A percentile compares a stretch with the other conserved stretches of the same genome.
These are phyloP conservation scores for Diaporthe caulivora DNA, from an alignment of 2,329 filamentous ascomycete genomes.

Conservation along the genomic window DNA sequence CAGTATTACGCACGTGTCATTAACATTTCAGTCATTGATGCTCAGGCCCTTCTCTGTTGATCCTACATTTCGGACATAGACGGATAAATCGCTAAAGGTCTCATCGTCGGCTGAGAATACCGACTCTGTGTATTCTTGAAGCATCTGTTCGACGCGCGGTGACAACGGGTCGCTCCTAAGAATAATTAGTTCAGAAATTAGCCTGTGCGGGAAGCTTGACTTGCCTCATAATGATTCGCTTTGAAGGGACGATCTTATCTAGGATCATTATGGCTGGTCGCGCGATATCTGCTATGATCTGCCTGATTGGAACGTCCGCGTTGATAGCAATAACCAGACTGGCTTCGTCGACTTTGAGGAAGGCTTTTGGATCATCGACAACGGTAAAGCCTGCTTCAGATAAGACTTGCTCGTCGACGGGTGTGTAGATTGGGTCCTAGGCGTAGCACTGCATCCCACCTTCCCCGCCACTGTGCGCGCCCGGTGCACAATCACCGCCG, in stretches of 20 bases:
- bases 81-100: not conserved
- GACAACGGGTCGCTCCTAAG: not conserved
- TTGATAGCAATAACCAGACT: constrained; percentile 47
- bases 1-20: too few species aligned
- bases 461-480: too few species aligned
- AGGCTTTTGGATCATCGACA: constrained; percentile 48
- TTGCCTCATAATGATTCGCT: not conserved
- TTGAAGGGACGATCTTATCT: constrained; percentile 47
- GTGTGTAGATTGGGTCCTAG: constrained; percentile 47
- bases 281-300: constrained; percentile 50
- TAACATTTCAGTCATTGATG: too few species aligned
- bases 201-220: not conserved
- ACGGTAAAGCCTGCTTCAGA: constrained; percentile 44
- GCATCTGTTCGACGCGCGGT: not conserved
- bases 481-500: not conserved
- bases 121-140: not conserved
- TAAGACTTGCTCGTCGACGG: constrained; percentile 43
- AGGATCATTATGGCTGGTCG: constrained; percentile 49
- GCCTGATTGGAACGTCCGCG: constrained; percentile 47
- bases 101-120: not conserved
- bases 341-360: constrained; percentile 48
- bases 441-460: constrained; percentile 40
- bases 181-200: not conserved
- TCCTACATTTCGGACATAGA: too few species aligned
- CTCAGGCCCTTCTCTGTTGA: too few species aligned